Evolutionary conservation across 2,329 filamentous ascomycete species (phyloP).

Genomic region (Colletotrichum zoysiae): DNA sequence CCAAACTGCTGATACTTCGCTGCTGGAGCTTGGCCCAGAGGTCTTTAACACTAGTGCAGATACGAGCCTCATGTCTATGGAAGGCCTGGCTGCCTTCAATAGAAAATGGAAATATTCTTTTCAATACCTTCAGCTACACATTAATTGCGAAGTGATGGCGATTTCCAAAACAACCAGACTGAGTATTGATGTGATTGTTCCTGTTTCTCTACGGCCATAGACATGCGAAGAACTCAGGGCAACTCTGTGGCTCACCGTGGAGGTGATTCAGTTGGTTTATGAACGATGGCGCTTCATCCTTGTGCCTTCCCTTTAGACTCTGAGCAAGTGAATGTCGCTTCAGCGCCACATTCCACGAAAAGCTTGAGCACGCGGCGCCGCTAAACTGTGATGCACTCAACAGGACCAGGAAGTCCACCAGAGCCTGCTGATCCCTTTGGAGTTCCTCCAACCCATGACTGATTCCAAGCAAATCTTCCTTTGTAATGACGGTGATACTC

Average conservation of each 20-base stretch:
- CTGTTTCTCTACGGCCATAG: conserved; percentile 21
- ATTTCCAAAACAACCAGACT: background rate
- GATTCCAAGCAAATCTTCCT: conserved; percentile 46
- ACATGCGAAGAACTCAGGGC: conserved; percentile 24
- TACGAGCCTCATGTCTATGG: too few species aligned
- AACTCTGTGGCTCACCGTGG: conserved; percentile 15
- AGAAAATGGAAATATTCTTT: background rate
- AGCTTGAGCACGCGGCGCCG: conserved; percentile 50
- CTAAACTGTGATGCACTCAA: conserved; percentile 50
- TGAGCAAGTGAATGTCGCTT: conserved; percentile 45
- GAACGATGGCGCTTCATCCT: conserved; percentile 17
- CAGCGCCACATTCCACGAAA: conserved; percentile 51
- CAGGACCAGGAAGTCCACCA: conserved; percentile 51
- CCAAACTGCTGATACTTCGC: too few species aligned
- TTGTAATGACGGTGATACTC: conserved; percentile 48
- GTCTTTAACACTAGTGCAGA: too few species aligned
- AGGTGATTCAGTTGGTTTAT: conserved; percentile 26
- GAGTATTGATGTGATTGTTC: too few species aligned
- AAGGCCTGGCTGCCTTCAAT: background rate
- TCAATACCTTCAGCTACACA: background rate
- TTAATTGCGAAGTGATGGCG: too few species aligned
- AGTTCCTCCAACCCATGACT: conserved; percentile 44
- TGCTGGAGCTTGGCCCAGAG: too few species aligned
- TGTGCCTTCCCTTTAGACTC: background rate
- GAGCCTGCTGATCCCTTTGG: conserved; percentile 50